These are phyloP conservation scores for Cladosporium austrohemisphaericum DNA, from an alignment of 2,329 filamentous ascomycete genomes.

Conservation along the genomic window DNA sequence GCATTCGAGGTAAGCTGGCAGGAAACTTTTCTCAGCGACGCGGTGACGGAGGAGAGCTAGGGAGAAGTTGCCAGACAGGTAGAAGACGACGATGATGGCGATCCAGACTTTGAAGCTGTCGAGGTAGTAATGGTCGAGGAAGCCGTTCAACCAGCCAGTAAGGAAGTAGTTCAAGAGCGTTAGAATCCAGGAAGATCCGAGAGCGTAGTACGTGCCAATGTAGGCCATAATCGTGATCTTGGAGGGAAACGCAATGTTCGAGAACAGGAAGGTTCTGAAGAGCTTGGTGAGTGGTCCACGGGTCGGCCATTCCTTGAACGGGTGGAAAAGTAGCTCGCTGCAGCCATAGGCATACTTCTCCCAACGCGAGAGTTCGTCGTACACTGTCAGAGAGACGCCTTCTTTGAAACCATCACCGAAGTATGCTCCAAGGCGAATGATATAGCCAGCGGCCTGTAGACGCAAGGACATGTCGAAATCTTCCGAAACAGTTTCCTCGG, in stretches of 20 bases:
- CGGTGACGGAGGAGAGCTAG: constrained; percentile 72
- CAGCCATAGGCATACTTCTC: constrained; percentile 85
- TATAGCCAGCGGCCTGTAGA: constrained; percentile 68
- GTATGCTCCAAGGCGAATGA: constrained; percentile 69
- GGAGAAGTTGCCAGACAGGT: constrained; percentile 67
- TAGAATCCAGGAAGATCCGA: constrained; percentile 71
- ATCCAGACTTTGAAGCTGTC: constrained; percentile 79
- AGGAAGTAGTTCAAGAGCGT: constrained; percentile 72
- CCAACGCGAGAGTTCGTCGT: constrained; percentile 80
- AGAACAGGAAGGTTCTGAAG: constrained; percentile 70
- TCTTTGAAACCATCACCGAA: constrained; percentile 76
- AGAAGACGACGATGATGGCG: constrained; percentile 74
- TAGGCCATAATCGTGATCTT: constrained; percentile 75
- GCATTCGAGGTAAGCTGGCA: constrained; percentile 49
- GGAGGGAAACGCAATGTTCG: constrained; percentile 69
- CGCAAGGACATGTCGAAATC: constrained; percentile 80
- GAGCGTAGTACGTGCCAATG: constrained; percentile 76
- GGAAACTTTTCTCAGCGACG: constrained; percentile 59
- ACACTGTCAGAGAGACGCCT: constrained; percentile 77
- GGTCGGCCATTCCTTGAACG: constrained; percentile 67
- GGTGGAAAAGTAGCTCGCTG: constrained; percentile 78
- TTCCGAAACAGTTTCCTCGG: constrained; percentile 73
- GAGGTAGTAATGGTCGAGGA: constrained; percentile 75
- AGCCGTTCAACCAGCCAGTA: constrained; percentile 71
- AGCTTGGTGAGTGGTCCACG: constrained; percentile 74